These are phyloP conservation scores for Curvularia sp. DNA, from an alignment of 2,329 filamentous ascomycete genomes.

Conservation along the genomic window DNA sequence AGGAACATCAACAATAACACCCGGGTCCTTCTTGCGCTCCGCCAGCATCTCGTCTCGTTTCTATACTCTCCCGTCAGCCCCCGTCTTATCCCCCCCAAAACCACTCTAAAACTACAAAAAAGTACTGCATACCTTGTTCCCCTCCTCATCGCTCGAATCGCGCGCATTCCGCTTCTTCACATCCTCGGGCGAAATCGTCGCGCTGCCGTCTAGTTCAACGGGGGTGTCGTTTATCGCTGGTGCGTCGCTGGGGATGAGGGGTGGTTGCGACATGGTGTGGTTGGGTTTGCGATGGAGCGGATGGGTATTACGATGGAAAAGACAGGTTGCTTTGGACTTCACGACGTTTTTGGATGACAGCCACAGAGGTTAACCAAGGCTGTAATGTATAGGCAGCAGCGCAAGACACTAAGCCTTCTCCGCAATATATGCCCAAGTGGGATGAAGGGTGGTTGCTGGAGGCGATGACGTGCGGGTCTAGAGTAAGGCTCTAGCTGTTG, in stretches of 20 bases:
- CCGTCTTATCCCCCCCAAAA: neutral
- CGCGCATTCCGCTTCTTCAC: constrained; percentile 26
- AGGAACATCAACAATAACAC: constrained; percentile 56
- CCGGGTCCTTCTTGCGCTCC: constrained; percentile 50
- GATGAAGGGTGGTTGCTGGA: neutral
- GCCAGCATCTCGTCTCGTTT: constrained; percentile 50
- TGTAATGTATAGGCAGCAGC: neutral
- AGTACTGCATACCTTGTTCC: constrained; percentile 39
- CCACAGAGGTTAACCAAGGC: neutral
- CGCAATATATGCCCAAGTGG: neutral
- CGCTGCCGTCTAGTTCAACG: constrained; percentile 53
- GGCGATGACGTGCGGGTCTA: neutral
- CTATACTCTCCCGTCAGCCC: constrained; percentile 29
- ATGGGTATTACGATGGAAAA: no score
- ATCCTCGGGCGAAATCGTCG: constrained; percentile 34
- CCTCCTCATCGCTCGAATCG: neutral
- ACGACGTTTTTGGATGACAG: neutral
- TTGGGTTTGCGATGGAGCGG: constrained; percentile 11
- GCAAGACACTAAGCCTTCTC: neutral
- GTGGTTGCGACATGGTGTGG: constrained; percentile 29
- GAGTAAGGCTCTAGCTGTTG: neutral
- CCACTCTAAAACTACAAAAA: constrained; percentile 16
- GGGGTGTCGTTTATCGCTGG: constrained; percentile 54
- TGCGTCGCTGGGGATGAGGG: constrained; percentile 48
- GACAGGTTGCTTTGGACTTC: neutral